Evolutionary conservation across 148 eudicot genomes (phyloP), one percentile per base, ranked within the genome.

Genomic region (Amaranthus palmeri): DNA sequence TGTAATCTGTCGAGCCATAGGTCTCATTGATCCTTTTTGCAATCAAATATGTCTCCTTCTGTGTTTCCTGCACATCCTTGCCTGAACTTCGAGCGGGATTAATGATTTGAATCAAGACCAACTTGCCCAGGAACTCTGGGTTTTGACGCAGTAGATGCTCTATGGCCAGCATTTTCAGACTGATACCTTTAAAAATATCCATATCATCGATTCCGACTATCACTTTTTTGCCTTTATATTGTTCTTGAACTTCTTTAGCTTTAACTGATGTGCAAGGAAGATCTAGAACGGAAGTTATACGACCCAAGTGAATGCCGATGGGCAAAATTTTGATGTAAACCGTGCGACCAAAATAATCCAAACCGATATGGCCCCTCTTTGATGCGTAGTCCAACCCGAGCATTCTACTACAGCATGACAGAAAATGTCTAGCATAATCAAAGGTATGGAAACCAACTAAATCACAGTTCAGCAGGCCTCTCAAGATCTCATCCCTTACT

Each of bases 331-430:
- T 89, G 13, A 89, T 81, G 73, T 83, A 89, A 41, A 90, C 92
- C 14, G 87, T 87, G 3, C 96, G 89, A 6, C 96, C 96, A 83
- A 83, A 90, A 71, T 90, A 90, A 70, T 90, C 96, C 61, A 90
- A 77, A 48, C 91, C 96, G 68, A 87, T 85, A 60, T 90, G 86
- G 42, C 96, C 96, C 72, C 96, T 77, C 78, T 86, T 90, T 5
- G 96, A 90, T 81, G 86, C 91, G 68, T 90, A 90, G 77, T 87
- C 86, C 76, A 90, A 75, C 47, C 96, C 91, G n/a, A 89, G 82
- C 90, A 89, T 83, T 78, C 93, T 83, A 78, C 90, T 89, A 74
- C 93, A 89, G 67, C 93, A 88, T 51, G 93, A 88, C 64, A 86
- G 81, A 61, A 88, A 88, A 72, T 88, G 93, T n/a, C 90, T 81